Conservation (phyloP, 176 grass and related monocot genomes). For the Triticum aestivum region IWGSC_CS_RefSeq_v2.1 NC_057797.1:28715446-28715945, state of each 20-base stretch:
- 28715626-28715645: not conserved
- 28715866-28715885: conserved; percentile 53
- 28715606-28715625: not conserved
- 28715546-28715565: conserved; percentile 1
- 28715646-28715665: not conserved
- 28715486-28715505: conserved; percentile 30
- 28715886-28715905: conserved; percentile 77
- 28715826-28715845: not conserved
- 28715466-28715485: not conserved
- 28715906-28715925: conserved; percentile 53
- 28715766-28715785: not conserved
- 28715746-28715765: not conserved
- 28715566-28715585: not conserved
- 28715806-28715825: not conserved
- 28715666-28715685: not conserved
- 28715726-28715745: not conserved
- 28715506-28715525: not conserved
- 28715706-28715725: conserved; percentile 9
- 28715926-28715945: not conserved
- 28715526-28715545: not conserved
- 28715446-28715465: conserved; percentile 24
- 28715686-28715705: not conserved
- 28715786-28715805: not conserved
- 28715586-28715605: not conserved
- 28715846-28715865: conserved; percentile 43